These are phyloP conservation scores for Russula virescens DNA, from an alignment of 768 basidiomycete species.

Conservation along the genomic window DNA sequence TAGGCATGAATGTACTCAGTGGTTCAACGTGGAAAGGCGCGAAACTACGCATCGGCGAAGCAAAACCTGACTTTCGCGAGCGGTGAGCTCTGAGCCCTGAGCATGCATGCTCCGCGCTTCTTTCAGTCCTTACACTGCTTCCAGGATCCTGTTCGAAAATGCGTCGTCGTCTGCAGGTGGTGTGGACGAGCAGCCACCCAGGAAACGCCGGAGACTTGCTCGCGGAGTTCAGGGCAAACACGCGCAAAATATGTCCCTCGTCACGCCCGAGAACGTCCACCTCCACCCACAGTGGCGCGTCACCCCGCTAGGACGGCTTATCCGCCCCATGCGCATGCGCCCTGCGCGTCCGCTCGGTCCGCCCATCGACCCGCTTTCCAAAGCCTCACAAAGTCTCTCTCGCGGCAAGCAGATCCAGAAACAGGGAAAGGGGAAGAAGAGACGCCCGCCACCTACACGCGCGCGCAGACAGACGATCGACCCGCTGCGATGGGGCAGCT, in stretches of 20 bases:
- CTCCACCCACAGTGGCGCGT: constrained; percentile 60
- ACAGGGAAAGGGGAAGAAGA: constrained; percentile 35
- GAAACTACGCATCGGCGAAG: constrained; percentile 75
- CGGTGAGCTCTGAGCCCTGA: constrained; percentile 38
- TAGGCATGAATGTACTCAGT: constrained; percentile 70
- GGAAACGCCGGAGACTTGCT: constrained; percentile 39
- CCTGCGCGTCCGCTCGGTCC: constrained; percentile 52
- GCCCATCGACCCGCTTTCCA: constrained; percentile 11
- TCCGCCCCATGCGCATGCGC: constrained; percentile 65
- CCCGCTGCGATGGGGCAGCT: constrained; percentile 63
- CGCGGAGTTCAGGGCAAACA: constrained; percentile 37
- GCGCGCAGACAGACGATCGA: constrained; percentile 66
- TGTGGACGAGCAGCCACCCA: constrained; percentile 35
- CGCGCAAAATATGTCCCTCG: constrained; percentile 58
- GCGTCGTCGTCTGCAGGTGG: constrained; percentile 21
- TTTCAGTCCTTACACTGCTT: background rate
- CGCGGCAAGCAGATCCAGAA: constrained; percentile 6
- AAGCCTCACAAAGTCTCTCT: constrained; percentile 15
- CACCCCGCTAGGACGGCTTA: constrained; percentile 58
- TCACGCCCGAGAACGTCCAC: constrained; percentile 52
- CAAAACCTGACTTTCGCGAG: constrained; percentile 67
- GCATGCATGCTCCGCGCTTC: constrained; percentile 9
- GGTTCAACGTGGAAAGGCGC: constrained; percentile 88
- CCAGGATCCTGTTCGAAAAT: constrained; percentile 36
- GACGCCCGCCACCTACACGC: constrained; percentile 46